These are phyloP conservation scores for Camellia lanceoleosa DNA, from an alignment of 148 eudicot genomes.

Conservation along the genomic window DNA sequence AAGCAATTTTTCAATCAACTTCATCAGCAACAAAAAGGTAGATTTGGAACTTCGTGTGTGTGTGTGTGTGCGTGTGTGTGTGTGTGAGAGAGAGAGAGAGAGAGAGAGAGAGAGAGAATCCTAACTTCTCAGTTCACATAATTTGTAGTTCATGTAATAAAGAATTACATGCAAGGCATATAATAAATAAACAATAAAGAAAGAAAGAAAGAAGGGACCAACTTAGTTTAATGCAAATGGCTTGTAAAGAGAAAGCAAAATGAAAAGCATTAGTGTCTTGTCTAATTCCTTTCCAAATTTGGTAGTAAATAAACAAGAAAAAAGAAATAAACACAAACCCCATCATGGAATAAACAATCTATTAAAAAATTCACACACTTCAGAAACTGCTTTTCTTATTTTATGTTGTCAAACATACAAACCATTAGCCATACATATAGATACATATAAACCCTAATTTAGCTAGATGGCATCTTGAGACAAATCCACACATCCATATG, in stretches of 20 bases:
- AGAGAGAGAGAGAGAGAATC: not conserved
- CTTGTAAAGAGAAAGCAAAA: not conserved
- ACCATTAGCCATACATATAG: not conserved
- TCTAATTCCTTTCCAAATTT: slow-evolving; percentile 2
- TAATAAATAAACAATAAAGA: not conserved
- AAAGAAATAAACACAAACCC: not conserved
- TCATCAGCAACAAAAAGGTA: not conserved
- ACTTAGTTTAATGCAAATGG: not conserved
- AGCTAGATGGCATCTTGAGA: not conserved
- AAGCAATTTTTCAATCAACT: not conserved
- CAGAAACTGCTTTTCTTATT: not conserved
- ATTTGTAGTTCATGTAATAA: not conserved
- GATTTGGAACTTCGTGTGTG: no score
- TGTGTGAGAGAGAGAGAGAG: not conserved
- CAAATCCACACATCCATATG: not conserved
- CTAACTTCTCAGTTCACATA: not conserved
- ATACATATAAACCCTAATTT: not conserved
- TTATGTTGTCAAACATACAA: not conserved
- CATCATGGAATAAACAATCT: not conserved
- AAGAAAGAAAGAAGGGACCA: not conserved
- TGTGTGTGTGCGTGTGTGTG: no score
- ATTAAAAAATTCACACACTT: not conserved
- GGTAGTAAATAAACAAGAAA: slow-evolving; percentile 1
- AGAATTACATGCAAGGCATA: not conserved
- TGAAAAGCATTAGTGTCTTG: not conserved